Base-by-base conservation (phyloP, 2,329 filamentous ascomycete genomes). In the Aspergillus fumigatus region DNA sequence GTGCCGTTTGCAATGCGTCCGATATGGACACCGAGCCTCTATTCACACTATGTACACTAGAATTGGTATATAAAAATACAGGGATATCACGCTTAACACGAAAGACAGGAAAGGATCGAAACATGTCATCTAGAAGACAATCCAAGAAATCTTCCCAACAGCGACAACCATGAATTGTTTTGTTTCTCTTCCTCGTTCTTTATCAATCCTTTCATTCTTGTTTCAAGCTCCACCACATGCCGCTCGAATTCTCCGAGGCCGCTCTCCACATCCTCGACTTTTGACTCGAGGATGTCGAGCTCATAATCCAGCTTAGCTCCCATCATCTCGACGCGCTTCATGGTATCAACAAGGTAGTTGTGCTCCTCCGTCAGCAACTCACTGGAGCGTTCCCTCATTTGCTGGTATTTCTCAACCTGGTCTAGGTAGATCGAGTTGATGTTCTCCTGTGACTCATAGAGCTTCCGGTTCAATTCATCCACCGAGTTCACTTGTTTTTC, bases 221-320 rank as follows among this genome's bases (percentile, higher is more conserved):
- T 79, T 77, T 89, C 90, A 50, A 90, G 82, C 53, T 90, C 87
- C 48, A 82, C 78, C 1, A 94, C 89, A 70, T 92, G 88, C 50
- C 84, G 81, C 72, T 92, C 89, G 71, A 96, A 95, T 59, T 92
- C 88, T 10, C 76, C 77, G 0, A 96, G 85, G 1, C 89, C 89
- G 59, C 91, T 88, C 68, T 96, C 92, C 8, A 96, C 89, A 68
- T 97, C 93, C 65, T 89, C 83, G 9, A 96, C 88, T 66, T 91
- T 91, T 50, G 87, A 85, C 50, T 86, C 81, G n/a, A 97, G 78
- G 17, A 86, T 85, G 58, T 88, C 84, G 59, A 97, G 87, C 77
- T 97, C 93, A 73, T 97, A 97, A 67, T 97, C 92, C 54, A 97
- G 80, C 73, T 92, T 92, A 21, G 91, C 90, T 2, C 88, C 85